Percentiles rank a stretch among this genome's conserved stretches.
phyloP scores from a whole-genome alignment of 352 stramenopile genomes.

The Globisporangium emineosum region DNA sequence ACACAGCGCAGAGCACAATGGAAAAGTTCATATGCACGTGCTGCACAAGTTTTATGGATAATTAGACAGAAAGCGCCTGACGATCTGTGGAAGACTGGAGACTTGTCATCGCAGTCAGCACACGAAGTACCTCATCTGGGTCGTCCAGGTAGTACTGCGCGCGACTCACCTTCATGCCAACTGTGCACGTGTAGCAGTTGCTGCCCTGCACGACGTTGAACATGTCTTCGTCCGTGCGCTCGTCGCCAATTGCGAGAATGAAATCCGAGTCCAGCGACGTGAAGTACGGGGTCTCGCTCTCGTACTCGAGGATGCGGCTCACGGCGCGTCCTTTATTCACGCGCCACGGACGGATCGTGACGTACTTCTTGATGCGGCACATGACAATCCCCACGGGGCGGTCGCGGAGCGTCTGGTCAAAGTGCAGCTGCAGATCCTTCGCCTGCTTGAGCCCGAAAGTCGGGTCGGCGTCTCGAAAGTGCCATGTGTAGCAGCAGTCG shows the following conservation, averaged over 20 bases:
- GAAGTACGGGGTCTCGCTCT: constrained; percentile 73
- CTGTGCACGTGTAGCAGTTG: constrained; percentile 88
- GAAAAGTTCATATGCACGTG: background rate
- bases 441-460: constrained; percentile 85
- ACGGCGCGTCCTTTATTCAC: constrained; percentile 87
- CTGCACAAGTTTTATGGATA: background rate
- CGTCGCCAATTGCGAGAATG: constrained; percentile 81
- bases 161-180: constrained; percentile 85
- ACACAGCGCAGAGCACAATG: background rate
- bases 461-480: constrained; percentile 84
- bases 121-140: constrained; percentile 71
- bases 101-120: constrained; percentile 70
- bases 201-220: constrained; percentile 87
- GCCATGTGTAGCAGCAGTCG: constrained; percentile 86
- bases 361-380: constrained; percentile 88
- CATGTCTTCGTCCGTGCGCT: constrained; percentile 89
- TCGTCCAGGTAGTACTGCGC: constrained; percentile 84
- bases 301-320: constrained; percentile 80
- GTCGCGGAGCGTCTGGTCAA: constrained; percentile 88
- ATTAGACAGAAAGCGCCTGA: constrained; percentile 21
- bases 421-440: constrained; percentile 88
- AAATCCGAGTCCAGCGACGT: constrained; percentile 82
- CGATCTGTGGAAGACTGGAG: constrained; percentile 32
- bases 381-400: constrained; percentile 82
- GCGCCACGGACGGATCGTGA: constrained; percentile 81